Percentiles rank a stretch among this genome's conserved stretches.
These are phyloP conservation scores for Westerdykella ornata DNA, from an alignment of 2,329 filamentous ascomycete genomes.

Conservation along the genomic window DNA sequence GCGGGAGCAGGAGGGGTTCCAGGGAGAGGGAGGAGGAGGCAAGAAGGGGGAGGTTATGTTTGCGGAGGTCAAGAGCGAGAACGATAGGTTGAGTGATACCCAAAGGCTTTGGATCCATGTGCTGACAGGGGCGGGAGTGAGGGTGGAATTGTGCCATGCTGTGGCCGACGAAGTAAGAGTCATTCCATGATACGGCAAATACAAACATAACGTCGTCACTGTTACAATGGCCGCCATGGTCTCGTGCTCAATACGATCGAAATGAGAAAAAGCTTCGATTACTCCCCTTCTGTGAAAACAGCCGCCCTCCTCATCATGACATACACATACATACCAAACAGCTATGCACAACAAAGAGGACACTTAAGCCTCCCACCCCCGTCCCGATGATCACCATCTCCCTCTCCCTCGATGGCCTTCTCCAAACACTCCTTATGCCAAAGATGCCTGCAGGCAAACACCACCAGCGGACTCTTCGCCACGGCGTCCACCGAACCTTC, in stretches of 20 bases:
- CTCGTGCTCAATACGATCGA: too few relatives aligned
- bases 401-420: conserved; percentile 7
- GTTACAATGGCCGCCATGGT: too few relatives aligned
- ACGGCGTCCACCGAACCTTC: conserved; percentile 30
- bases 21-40: conserved; percentile 50
- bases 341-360: conserved; percentile 22
- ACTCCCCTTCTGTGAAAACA: too few relatives aligned
- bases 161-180: conserved; percentile 50
- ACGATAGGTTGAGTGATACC: conserved; percentile 91
- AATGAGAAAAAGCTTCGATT: too few relatives aligned
- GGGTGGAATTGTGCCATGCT: conserved; percentile 71
- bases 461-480: conserved; percentile 18
- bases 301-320: neutral
- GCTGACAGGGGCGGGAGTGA: conserved; percentile 73
- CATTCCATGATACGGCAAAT: neutral
- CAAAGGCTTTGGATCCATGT: conserved; percentile 97
- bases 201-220: neutral
- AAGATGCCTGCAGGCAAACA: conserved; percentile 39
- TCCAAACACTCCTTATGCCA: conserved; percentile 36
- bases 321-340: conserved; percentile 1
- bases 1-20: conserved; percentile 32
- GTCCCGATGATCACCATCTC: neutral
- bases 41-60: conserved; percentile 63
- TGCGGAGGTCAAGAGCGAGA: conserved; percentile 54
- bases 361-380: conserved; percentile 18